These are phyloP conservation scores for Cryptococcus depauperatus DNA, from an alignment of 1,284 basidiomycete genomes.

Conservation along the genomic window DNA sequence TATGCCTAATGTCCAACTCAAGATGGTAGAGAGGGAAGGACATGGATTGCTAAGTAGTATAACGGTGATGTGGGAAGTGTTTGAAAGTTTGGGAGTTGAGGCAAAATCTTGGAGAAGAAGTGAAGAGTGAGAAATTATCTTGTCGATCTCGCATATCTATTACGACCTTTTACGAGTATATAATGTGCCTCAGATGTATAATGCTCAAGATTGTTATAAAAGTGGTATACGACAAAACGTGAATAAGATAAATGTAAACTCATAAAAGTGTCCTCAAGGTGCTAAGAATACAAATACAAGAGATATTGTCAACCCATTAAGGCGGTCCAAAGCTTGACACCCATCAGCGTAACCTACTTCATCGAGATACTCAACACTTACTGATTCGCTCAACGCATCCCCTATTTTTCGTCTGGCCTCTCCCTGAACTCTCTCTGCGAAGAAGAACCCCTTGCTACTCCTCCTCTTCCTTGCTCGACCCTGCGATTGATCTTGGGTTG, in stretches of 20 bases:
- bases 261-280: no score
- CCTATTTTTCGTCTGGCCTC: conserved; percentile 45
- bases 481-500: not conserved
- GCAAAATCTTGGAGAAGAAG: conserved; percentile 6
- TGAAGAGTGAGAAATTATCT: not conserved
- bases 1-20: conserved; percentile 58
- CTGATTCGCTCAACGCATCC: conserved; percentile 44
- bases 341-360: not conserved
- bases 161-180: no score
- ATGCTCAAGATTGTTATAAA: no score
- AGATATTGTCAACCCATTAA: no score
- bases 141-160: no score
- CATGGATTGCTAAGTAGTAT: conserved; percentile 89
- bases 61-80: conserved; percentile 74
- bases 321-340: not conserved
- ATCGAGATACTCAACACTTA: conserved; percentile 17
- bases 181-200: no score
- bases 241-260: no score
- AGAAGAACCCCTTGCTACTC: conserved; percentile 28
- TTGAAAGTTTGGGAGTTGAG: conserved; percentile 54
- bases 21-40: conserved; percentile 76
- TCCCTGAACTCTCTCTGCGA: conserved; percentile 39
- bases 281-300: no score
- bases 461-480: not conserved
- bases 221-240: no score